Base-by-base conservation (phyloP, 2,329 filamentous ascomycete species). In the Alternaria alternata region DNA sequence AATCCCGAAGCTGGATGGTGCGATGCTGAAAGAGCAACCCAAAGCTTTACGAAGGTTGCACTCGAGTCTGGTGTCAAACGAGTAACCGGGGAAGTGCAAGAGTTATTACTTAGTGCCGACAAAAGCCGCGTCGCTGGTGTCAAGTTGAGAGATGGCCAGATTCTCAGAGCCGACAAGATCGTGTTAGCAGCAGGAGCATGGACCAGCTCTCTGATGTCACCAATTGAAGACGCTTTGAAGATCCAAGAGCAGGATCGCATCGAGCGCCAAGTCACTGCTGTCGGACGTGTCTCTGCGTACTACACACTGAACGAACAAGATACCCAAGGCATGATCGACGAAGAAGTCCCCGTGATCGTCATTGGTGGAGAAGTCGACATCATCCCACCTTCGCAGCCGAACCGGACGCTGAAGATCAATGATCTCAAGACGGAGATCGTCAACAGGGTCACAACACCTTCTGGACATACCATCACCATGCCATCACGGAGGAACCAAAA, bases 231-330 rank as follows among this genome's bases (percentile, higher is more conserved):
- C 57, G 63, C 72, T 3, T 64, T 84, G 5, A 54, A 67, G 3
- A 72, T 84, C 55, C 78, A 80, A 44, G 81, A 82, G 2, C 77
- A 81, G 2, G 75, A 84, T 26, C 79, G 83, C 49, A 77, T 83
- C 26, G 81, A 86, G 56, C 76, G 82, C 28, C 87, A 90, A 64
- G 78, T 84, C 18, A 78, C 81, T 43, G 87, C 87, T 5, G 86
- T 87, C 0, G 88, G 86, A 1, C 85, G 89, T 16, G 84, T 84
- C 3, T 86, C 86, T 0, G 87, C 85, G 0, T 86, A 88, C 75
- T 84, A 85, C 26, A 80, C 82, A 34, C 80, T 90, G 7, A 80
- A 82, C 6, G 77, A 82, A 1, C 75, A 78, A 11, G 84, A 88
- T 62, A 63, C 66, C 0, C 67, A 57, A 22, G 39, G 48, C 80